Evolutionary conservation across 2,329 filamentous ascomycete species (phyloP), one percentile per base, ranked within the genome.

Genomic region (Zymoseptoria crescenta): DNA sequence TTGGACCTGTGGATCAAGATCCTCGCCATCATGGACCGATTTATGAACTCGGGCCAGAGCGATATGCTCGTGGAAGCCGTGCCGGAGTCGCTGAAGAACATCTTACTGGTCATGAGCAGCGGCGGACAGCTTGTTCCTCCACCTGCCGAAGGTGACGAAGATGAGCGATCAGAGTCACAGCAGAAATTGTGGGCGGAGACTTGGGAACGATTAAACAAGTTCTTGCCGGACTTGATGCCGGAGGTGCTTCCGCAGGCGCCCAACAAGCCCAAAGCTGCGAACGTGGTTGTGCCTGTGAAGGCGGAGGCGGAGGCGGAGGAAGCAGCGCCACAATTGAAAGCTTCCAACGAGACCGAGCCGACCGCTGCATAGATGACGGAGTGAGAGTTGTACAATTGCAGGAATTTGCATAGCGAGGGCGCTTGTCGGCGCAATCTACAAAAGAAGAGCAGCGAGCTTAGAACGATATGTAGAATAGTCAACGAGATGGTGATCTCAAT

Each of bases 71-170:
- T 96, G 75, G 94, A 99, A 78, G 93, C 94, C 10, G 91, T 97
- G 2, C 89, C 90, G 0, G 94, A 99, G 74, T 94, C 91, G 65
- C 78, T 99, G 59, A 99, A 99, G 76, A 99, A 99, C 65, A 91
- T 97, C 56, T 79, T 97, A 24, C 81, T 99, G 8, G 94, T 99
- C 68, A 96, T 99, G 91, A 86, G 89, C 5, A 94, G 87, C 72
- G 92, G 88, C 55, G 92, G 89, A 41, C 92, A 89, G 68, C 82
- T 99, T 4, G 86, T 90, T 0, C 83, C 89, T 1, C 89, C 89
- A 7, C 62, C 67, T 7, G 53, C 57, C 20, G 52, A 59, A 10
- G 70, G 72, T 4, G 70, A 72, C 7, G 74, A 80, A 55, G 77
- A 81, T 48, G 64, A 66, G 30, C 65, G 63, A 62, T 74, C 74